These are phyloP conservation scores for Pezicula radicicola DNA, from an alignment of 2,329 filamentous ascomycete genomes.

Conservation along the genomic window DNA sequence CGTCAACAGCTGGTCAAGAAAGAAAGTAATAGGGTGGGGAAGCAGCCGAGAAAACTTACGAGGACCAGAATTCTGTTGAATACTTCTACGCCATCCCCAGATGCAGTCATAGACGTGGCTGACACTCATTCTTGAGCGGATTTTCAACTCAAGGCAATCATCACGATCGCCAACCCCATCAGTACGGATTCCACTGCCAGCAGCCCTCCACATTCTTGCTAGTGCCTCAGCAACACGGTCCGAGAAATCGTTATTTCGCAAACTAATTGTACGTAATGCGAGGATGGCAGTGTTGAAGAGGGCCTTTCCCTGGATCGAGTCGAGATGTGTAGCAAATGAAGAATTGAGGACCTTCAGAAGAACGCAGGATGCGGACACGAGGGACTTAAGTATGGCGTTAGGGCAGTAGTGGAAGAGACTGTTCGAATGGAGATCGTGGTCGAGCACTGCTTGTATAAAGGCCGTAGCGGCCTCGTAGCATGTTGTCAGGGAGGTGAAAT, in stretches of 20 bases:
- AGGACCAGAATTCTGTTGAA: neutral
- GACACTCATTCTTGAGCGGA: conserved; percentile 65
- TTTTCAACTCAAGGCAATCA: conserved; percentile 56
- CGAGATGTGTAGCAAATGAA: conserved; percentile 55
- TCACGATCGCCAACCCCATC: conserved; percentile 26
- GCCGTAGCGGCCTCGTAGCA: conserved; percentile 33
- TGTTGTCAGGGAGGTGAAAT: conserved; percentile 42
- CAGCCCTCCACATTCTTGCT: conserved; percentile 55
- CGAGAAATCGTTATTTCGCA: conserved; percentile 60
- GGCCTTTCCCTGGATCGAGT: conserved; percentile 50
- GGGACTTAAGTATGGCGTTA: conserved; percentile 65
- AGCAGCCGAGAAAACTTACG: neutral
- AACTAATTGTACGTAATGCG: conserved; percentile 56
- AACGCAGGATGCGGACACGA: conserved; percentile 61
- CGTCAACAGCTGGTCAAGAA: neutral
- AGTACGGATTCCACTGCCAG: conserved; percentile 4
- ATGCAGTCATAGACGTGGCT: conserved; percentile 67
- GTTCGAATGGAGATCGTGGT: conserved; percentile 20
- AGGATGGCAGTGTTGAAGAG: conserved; percentile 58
- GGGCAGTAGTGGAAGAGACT: conserved; percentile 43
- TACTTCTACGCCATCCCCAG: conserved; percentile 56
- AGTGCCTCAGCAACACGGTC: conserved; percentile 63
- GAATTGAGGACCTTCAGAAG: conserved; percentile 64
- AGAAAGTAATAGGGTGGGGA: neutral
- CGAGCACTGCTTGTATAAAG: conserved; percentile 15